A percentile compares a stretch with the other conserved stretches of the same genome.
Conservation (phyloP, 306 rosid genomes). For the Canavalia gladiata region DNA sequence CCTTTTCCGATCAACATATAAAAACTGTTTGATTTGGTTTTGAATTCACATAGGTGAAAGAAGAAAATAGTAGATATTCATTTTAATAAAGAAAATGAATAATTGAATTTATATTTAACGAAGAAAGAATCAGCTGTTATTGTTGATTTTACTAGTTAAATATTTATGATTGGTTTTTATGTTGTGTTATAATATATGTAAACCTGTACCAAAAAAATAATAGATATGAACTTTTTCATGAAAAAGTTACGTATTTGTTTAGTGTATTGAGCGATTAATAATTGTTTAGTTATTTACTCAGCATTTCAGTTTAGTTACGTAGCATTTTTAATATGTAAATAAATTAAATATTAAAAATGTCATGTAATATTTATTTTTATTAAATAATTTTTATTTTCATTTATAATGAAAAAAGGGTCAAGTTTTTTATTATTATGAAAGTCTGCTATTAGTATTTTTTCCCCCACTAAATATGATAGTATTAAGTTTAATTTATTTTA, state of each 20-base stretch:
- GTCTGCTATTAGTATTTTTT: not conserved
- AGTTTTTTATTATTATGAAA: not conserved
- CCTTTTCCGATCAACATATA: not conserved
- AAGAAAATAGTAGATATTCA: not conserved
- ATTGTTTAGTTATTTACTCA: not conserved
- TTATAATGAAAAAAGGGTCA: not conserved
- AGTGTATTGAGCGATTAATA: not conserved
- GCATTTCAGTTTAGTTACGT: not conserved
- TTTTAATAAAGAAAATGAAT: not conserved
- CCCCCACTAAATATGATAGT: too few relatives aligned
- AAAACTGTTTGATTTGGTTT: not conserved
- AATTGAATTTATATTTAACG: not conserved
- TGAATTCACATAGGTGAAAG: not conserved
- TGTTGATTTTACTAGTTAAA: not conserved
- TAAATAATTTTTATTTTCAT: not conserved
- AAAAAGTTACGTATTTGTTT: not conserved
- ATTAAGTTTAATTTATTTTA: not conserved
- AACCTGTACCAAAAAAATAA: not conserved
- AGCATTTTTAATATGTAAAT: not conserved
- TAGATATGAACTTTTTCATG: not conserved
- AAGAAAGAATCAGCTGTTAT: not conserved
- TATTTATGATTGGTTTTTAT: not conserved
- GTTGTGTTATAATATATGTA: too few relatives aligned
- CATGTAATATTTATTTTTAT: too few relatives aligned
- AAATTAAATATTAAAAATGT: too few relatives aligned